Percentiles rank a stretch among this genome's conserved stretches.
phyloP scores from a whole-genome alignment of 192 early-diverging fungal genomes.

The Coemansia nantahalensis region DNA sequence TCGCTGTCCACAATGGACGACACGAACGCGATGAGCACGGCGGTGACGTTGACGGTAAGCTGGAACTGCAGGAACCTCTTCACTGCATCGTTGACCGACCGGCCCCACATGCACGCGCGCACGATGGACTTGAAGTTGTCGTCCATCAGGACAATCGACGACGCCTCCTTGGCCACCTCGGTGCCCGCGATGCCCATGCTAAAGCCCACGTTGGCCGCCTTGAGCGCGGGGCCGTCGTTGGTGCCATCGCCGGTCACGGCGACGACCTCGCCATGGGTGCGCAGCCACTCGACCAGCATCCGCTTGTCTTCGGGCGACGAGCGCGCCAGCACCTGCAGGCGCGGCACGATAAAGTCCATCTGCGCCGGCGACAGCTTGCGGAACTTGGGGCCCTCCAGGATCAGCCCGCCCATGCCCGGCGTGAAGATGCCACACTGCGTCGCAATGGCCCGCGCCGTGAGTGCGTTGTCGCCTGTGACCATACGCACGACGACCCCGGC shows the following conservation, averaged over 20 bases:
- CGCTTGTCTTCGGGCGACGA: constrained; percentile 95
- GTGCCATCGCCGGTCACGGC: constrained; percentile 99
- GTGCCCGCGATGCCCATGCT: constrained; percentile 99
- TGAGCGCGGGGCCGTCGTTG: constrained; percentile 97
- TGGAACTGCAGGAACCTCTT: constrained; percentile 99
- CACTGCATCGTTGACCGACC: constrained; percentile 93
- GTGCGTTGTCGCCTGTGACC: constrained; percentile 97
- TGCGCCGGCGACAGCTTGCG: constrained; percentile 75
- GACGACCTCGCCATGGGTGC: constrained; percentile 89
- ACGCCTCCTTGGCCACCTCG: constrained; percentile 99
- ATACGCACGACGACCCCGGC: constrained; percentile 97
- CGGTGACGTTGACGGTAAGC: constrained; percentile 94
- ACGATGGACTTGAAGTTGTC: constrained; percentile 98
- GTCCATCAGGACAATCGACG: constrained; percentile 96
- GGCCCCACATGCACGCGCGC: constrained; percentile 97
- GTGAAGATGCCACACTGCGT: constrained; percentile 90
- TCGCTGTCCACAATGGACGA: constrained; percentile 62
- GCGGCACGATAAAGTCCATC: constrained; percentile 90
- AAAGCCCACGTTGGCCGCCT: constrained; percentile 95
- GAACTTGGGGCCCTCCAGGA: constrained; percentile 96
- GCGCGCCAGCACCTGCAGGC: constrained; percentile 92
- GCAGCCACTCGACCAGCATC: constrained; percentile 86
- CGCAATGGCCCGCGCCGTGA: constrained; percentile 94
- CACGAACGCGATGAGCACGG: constrained; percentile 77
- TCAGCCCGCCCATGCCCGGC: constrained; percentile 71